A percentile compares a stretch with the other conserved stretches of the same genome.
Evolutionary conservation across 2,329 filamentous ascomycete genomes (phyloP).

Genomic region (Calonectria hawksworthii): DNA sequence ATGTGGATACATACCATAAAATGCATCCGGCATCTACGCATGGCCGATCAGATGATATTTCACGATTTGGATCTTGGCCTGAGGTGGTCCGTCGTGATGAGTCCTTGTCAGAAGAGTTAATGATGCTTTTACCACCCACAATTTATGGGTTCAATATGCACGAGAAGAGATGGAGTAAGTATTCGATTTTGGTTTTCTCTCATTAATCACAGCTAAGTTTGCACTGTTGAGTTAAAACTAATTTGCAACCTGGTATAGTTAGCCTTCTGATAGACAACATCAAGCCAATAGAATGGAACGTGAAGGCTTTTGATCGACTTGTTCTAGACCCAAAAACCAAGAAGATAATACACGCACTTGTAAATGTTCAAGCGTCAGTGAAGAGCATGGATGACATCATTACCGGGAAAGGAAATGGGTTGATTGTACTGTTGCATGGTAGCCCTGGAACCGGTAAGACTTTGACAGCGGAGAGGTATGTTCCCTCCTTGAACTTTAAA

Average conservation of each 20-base stretch:
- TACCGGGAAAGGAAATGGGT: background rate
- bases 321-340: background rate
- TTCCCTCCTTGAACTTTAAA: background rate
- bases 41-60: no score
- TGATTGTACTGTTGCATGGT: conserved; percentile 10
- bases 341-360: background rate
- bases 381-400: conserved; percentile 5
- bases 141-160: background rate
- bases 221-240: no score
- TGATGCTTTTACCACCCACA: background rate
- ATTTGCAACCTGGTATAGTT: background rate
- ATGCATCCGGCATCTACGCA: background rate
- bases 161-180: background rate
- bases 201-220: no score
- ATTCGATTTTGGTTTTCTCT: no score
- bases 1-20: background rate
- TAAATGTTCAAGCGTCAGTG: background rate
- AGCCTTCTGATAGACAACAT: background rate
- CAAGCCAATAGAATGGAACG: background rate
- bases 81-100: background rate
- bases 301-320: background rate
- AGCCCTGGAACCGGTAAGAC: conserved; percentile 15
- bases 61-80: background rate
- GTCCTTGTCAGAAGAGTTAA: background rate
- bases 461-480: conserved; percentile 14